Percentiles rank a stretch among this genome's conserved stretches.
Evolutionary conservation across 2,329 filamentous ascomycete species (phyloP).

Genomic region (Dactylella cylindrospora): DNA sequence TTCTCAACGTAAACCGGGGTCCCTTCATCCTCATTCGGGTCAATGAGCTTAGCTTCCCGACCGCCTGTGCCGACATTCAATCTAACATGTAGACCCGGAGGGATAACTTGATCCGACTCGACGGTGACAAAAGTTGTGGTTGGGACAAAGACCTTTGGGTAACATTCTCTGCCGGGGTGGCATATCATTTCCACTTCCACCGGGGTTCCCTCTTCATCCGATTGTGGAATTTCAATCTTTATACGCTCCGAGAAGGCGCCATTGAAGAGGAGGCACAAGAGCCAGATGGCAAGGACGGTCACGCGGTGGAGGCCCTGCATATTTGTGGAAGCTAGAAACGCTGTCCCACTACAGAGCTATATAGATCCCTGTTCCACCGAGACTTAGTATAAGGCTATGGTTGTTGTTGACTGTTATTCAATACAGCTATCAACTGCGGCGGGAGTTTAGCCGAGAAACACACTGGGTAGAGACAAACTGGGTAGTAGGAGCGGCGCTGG

Average conservation of each 20-base stretch:
- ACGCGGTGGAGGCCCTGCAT: conserved; percentile 33
- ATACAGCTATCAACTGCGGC: too few relatives aligned
- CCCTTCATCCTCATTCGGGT: conserved; percentile 57
- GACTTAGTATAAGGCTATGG: too few relatives aligned
- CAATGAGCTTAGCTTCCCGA: conserved; percentile 68
- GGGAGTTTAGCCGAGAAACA: too few relatives aligned
- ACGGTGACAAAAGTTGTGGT: conserved; percentile 67
- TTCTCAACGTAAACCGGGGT: conserved; percentile 34
- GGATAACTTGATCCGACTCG: conserved; percentile 66
- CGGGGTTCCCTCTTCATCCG: neutral
- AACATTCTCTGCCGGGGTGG: conserved; percentile 61
- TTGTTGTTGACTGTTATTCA: too few relatives aligned
- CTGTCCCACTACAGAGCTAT: too few relatives aligned
- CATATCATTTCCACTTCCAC: conserved; percentile 64
- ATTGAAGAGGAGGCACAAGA: conserved; percentile 36
- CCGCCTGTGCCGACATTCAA: conserved; percentile 65
- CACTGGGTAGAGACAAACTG: too few relatives aligned
- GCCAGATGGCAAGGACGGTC: conserved; percentile 20
- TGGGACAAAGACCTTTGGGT: conserved; percentile 65
- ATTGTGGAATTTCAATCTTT: neutral
- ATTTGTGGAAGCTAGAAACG: too few relatives aligned
- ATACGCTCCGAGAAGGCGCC: conserved; percentile 16
- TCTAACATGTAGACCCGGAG: conserved; percentile 66
- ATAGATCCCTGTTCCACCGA: too few relatives aligned
- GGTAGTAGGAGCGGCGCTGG: too few relatives aligned